Evolutionary conservation across 1,284 basidiomycete genomes (phyloP).

Genomic region (Pseudozyma sp.): DNA sequence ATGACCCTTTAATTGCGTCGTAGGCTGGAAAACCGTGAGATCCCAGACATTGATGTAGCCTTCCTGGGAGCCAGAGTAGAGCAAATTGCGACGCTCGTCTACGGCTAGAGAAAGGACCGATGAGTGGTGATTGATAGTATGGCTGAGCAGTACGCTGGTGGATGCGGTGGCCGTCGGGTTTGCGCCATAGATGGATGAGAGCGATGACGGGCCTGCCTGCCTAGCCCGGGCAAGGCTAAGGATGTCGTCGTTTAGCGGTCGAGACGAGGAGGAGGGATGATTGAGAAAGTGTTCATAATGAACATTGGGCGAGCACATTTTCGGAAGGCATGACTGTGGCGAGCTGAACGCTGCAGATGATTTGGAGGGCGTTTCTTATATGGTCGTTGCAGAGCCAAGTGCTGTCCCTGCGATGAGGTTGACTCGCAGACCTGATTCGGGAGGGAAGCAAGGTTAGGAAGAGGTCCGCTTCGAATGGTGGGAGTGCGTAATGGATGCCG

Average conservation of each 20-base stretch:
- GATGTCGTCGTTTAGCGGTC: constrained; percentile 7
- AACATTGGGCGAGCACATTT: constrained; percentile 56
- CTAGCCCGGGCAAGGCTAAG: constrained; percentile 20
- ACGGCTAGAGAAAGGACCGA: constrained; percentile 61
- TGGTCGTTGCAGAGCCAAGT: too few species aligned
- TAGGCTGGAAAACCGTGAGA: constrained; percentile 46
- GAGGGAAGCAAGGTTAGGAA: too few species aligned
- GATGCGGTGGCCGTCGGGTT: constrained; percentile 4
- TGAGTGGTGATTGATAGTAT: constrained; percentile 53
- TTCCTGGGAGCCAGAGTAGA: constrained; percentile 57
- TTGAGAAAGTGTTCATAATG: constrained; percentile 39
- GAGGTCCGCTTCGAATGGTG: too few species aligned
- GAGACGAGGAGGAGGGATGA: constrained; percentile 22
- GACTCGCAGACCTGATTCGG: too few species aligned
- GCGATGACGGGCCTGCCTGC: constrained; percentile 1
- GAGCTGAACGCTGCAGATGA: background rate
- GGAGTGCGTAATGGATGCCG: too few species aligned
- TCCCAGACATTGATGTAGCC: constrained; percentile 60
- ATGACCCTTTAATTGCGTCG: constrained; percentile 74
- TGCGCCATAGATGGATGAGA: background rate
- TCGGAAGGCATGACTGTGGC: constrained; percentile 1
- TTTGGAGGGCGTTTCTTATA: too few species aligned
- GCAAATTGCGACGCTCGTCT: constrained; percentile 45
- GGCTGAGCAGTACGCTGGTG: constrained; percentile 28
- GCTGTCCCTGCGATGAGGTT: too few species aligned